A percentile compares a stretch with the other conserved stretches of the same genome.
These are phyloP conservation scores for Pilasporangium apinafurcum DNA, from an alignment of 352 stramenopile species.

Conservation along the genomic window DNA sequence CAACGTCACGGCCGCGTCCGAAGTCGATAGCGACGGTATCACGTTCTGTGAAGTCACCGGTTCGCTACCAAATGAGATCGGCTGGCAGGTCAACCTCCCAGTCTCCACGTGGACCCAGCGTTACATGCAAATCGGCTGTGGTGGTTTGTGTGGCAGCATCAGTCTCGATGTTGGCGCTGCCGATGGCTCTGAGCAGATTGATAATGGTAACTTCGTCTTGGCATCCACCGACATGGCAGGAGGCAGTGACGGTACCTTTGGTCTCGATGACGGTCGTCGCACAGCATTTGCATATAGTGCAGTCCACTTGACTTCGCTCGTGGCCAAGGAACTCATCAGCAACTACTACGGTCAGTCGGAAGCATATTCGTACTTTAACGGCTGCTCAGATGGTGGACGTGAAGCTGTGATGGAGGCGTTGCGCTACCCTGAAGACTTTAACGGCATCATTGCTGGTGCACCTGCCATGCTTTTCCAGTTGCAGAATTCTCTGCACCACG, in stretches of 20 bases:
- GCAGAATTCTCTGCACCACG: slow-evolving; percentile 13
- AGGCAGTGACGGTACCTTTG: slow-evolving; percentile 19
- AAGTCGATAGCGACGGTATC: slow-evolving; percentile 9
- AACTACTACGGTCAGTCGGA: slow-evolving; percentile 24
- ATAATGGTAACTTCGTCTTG: slow-evolving; percentile 19
- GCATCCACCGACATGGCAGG: slow-evolving; percentile 26
- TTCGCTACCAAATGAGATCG: slow-evolving; percentile 9
- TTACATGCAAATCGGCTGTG: slow-evolving; percentile 32
- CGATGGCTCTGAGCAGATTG: slow-evolving; percentile 10
- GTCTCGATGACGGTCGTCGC: slow-evolving; percentile 10
- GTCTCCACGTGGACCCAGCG: slow-evolving; percentile 28
- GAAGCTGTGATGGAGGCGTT: slow-evolving; percentile 12
- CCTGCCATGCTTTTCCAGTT: slow-evolving; percentile 10
- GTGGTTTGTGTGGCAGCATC: slow-evolving; percentile 26
- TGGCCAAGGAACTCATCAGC: slow-evolving; percentile 26
- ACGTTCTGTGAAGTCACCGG: slow-evolving; percentile 22
- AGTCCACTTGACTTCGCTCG: slow-evolving; percentile 20
- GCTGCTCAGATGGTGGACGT: slow-evolving; percentile 13
- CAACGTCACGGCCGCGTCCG: slow-evolving; percentile 6
- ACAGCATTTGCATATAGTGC: slow-evolving; percentile 27
- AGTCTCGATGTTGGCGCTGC: slow-evolving; percentile 14
- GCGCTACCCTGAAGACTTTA: slow-evolving; percentile 12
- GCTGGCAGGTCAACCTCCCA: slow-evolving; percentile 23
- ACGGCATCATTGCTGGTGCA: slow-evolving; percentile 12
- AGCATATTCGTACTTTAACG: slow-evolving; percentile 28